Evolutionary conservation across 2,329 filamentous ascomycete species (phyloP).

Genomic region (Exophiala lecanii-corni): DNA sequence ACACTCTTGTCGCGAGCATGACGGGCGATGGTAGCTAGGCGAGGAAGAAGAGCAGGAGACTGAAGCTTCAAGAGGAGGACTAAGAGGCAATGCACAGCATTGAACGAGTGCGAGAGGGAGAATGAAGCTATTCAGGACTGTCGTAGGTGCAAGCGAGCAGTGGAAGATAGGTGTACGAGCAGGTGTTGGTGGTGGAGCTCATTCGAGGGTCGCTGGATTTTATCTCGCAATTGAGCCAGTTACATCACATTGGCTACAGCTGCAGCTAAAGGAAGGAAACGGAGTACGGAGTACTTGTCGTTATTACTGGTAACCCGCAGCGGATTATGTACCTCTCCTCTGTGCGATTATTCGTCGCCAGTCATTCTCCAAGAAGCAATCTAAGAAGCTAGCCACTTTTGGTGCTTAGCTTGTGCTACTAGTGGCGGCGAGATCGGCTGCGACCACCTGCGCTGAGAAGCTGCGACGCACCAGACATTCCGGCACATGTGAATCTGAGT

Average conservation of each 20-base stretch:
- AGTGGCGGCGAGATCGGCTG: not conserved
- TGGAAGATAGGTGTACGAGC: not conserved
- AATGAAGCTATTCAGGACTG: slow-evolving; percentile 10
- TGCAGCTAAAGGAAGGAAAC: slow-evolving; percentile 1
- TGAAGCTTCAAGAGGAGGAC: slow-evolving; percentile 27
- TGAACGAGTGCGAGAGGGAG: slow-evolving; percentile 9
- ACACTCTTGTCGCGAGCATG: slow-evolving; percentile 79
- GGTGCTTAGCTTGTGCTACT: not conserved
- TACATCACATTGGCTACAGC: slow-evolving; percentile 14
- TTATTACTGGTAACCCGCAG: too few relatives aligned
- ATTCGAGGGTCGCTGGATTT: slow-evolving; percentile 5
- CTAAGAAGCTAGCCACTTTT: not conserved
- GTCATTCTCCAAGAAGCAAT: not conserved
- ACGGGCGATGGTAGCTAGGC: slow-evolving; percentile 35
- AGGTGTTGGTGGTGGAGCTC: slow-evolving; percentile 20
- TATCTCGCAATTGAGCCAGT: slow-evolving; percentile 12
- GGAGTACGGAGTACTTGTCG: too few relatives aligned
- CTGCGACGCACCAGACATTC: too few relatives aligned
- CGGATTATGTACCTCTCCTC: too few relatives aligned
- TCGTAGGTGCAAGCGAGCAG: slow-evolving; percentile 7
- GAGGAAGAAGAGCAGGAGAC: not conserved
- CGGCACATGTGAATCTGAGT: too few relatives aligned
- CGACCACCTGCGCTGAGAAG: too few relatives aligned
- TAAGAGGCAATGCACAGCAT: slow-evolving; percentile 16
- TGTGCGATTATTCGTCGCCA: too few relatives aligned